Base-by-base conservation (phyloP, 1,284 basidiomycete species). In the Ganoderma resinaceum region DNA sequence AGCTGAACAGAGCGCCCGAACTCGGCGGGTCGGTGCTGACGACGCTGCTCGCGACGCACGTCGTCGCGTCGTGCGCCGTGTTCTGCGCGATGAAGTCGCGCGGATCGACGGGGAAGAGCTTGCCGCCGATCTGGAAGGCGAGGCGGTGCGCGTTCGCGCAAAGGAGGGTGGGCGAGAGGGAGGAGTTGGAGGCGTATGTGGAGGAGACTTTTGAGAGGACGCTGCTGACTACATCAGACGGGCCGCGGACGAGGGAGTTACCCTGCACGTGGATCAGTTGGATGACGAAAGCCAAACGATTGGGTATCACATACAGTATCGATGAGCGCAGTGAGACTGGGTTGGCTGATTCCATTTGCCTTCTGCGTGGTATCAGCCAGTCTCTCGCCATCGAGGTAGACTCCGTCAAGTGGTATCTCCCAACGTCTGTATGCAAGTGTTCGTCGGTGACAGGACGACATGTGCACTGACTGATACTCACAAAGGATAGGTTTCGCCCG, bases 61-160 rank as follows among this genome's bases (percentile, higher is more conserved):
- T 78, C 20, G 78, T 77, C 1, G 84, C 79, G 66, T 85, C 79
- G 35, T 79, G 80, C 0, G 73, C 67, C 52, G 71, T 76, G 33
- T 78, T 77, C 72, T 85, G 85, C 5, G 79, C 75, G n/a, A 86
- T 78, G 70, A 92, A 89, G 76, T 92, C 90, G 46, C 89, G 85
- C 37, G 90, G 87, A 76, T 91, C 91, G 43, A 91, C 83, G 5
- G 88, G 85, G 79, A 92, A 92, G 66, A 84, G 78, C 73, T 82
- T 82, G 2, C 90, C 90, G 33, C 86, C 88, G 63, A 92, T 89
- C 71, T 88, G 79, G 78, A 91, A 92, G 0, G 82, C 78, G 29
- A 92, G 77, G 4, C 77, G 85, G 71, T 90, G 90, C 2, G 88
- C 82, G 6, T 79, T 78, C 4, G 78, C 74, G 76, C 86, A 87